Evolutionary conservation across 2,329 filamentous ascomycete species (phyloP).

Genomic region (Coleophoma crateriformis): DNA sequence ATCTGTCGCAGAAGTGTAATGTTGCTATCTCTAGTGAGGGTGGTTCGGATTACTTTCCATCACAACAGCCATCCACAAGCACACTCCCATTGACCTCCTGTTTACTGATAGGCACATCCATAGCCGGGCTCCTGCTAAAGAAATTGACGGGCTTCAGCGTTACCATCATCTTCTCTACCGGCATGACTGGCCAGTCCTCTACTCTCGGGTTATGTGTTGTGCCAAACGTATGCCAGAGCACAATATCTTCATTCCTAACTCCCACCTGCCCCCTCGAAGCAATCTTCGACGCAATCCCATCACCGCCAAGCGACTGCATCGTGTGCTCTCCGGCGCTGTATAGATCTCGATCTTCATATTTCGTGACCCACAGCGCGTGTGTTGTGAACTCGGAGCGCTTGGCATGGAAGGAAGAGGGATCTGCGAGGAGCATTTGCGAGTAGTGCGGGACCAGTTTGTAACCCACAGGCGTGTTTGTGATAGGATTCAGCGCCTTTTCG

Average conservation of each 20-base stretch:
- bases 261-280: slow-evolving; percentile 62
- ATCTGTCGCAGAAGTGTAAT: too few relatives aligned
- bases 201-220: slow-evolving; percentile 81
- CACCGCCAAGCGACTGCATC: slow-evolving; percentile 19
- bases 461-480: slow-evolving; percentile 74
- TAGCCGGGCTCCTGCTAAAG: slow-evolving; percentile 41
- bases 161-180: slow-evolving; percentile 73
- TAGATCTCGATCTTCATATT: slow-evolving; percentile 53
- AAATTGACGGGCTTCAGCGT: slow-evolving; percentile 44
- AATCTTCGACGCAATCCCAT: not conserved
- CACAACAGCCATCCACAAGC: not conserved
- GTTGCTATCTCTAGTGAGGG: too few relatives aligned
- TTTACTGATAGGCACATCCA: slow-evolving; percentile 32
- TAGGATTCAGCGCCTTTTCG: slow-evolving; percentile 70
- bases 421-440: slow-evolving; percentile 70
- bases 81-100: slow-evolving; percentile 8
- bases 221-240: slow-evolving; percentile 85
- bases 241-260: slow-evolving; percentile 79
- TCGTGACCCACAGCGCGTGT: slow-evolving; percentile 82
- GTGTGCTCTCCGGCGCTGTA: slow-evolving; percentile 28
- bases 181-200: slow-evolving; percentile 88
- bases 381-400: slow-evolving; percentile 84
- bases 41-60: not conserved
- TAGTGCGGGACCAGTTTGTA: slow-evolving; percentile 87
- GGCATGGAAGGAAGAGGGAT: slow-evolving; percentile 75